A percentile compares a stretch with the other conserved stretches of the same genome.
Conservation (phyloP, 768 basidiomycete genomes). For the Dioszegia aurantiaca region DNA sequence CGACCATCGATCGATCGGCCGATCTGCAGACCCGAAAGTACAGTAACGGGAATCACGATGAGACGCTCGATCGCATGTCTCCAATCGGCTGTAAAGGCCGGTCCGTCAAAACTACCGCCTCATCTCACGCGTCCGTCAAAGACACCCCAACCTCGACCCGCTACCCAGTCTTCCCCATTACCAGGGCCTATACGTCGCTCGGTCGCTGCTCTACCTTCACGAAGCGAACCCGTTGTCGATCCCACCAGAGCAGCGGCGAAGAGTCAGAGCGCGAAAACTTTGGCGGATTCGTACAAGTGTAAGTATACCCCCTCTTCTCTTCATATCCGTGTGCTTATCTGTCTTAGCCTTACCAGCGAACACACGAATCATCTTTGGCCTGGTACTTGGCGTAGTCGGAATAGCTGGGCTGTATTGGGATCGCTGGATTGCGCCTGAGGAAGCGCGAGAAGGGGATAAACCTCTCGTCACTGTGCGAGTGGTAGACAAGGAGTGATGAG, state of each 20-base stretch:
- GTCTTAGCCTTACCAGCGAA: constrained; percentile 7
- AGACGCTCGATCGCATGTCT: not conserved
- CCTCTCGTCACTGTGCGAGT: constrained; percentile 11
- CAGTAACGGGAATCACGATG: not conserved
- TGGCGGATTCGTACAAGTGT: constrained; percentile 11
- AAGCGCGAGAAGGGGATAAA: constrained; percentile 11
- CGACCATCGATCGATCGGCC: constrained; percentile 1
- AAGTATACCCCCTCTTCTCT: not conserved
- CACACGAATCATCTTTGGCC: constrained; percentile 9
- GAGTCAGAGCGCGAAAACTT: constrained; percentile 10
- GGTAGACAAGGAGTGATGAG: constrained; percentile 13
- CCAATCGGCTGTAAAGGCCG: not conserved
- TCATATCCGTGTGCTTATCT: not conserved
- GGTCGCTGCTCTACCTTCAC: constrained; percentile 2
- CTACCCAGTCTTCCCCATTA: not conserved
- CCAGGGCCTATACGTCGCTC: constrained; percentile 10
- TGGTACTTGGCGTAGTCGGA: constrained; percentile 6
- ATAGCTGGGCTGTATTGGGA: constrained; percentile 15
- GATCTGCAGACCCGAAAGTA: not conserved
- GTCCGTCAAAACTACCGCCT: not conserved
- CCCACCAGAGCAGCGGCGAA: not conserved
- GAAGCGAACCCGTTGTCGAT: not conserved
- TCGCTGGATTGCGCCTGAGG: constrained; percentile 7
- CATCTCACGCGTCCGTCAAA: not conserved
- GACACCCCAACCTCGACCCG: constrained; percentile 1